A percentile compares a stretch with the other conserved stretches of the same genome.
phyloP scores from a whole-genome alignment of 2,329 filamentous ascomycete species.

The Trichoderma sp. region DNA sequence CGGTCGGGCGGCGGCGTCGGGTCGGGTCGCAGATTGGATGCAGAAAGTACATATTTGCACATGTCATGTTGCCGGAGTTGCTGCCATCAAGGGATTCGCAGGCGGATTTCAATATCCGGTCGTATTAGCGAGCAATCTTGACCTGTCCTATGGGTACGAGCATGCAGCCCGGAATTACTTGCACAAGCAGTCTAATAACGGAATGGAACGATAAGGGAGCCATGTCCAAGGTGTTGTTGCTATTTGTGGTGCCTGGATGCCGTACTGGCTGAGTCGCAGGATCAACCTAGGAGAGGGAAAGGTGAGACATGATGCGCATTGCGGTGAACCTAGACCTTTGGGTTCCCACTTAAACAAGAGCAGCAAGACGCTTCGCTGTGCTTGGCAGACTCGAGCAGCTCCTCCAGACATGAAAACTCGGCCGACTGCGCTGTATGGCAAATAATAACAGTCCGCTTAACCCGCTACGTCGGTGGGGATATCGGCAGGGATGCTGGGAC shows the following conservation, averaged over 20 bases:
- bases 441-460: constrained; percentile 9
- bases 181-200: neutral
- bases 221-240: neutral
- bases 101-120: neutral
- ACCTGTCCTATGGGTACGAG: neutral
- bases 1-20: constrained; percentile 21
- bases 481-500: constrained; percentile 12
- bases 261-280: neutral
- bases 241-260: neutral
- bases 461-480: constrained; percentile 6
- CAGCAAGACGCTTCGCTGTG: neutral
- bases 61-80: neutral
- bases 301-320: constrained; percentile 14
- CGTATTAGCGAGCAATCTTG: neutral
- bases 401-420: neutral
- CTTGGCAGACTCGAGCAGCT: neutral
- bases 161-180: neutral
- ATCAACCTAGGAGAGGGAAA: neutral
- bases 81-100: neutral
- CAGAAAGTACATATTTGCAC: neutral
- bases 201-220: neutral
- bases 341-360: neutral
- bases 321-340: neutral
- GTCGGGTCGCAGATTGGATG: constrained; percentile 21
- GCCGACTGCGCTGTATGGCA: constrained; percentile 1